A percentile compares a stretch with the other conserved stretches of the same genome.
Conservation (phyloP, 495 filamentous ascomycete species). For the Xeromyces bisporus region DNA sequence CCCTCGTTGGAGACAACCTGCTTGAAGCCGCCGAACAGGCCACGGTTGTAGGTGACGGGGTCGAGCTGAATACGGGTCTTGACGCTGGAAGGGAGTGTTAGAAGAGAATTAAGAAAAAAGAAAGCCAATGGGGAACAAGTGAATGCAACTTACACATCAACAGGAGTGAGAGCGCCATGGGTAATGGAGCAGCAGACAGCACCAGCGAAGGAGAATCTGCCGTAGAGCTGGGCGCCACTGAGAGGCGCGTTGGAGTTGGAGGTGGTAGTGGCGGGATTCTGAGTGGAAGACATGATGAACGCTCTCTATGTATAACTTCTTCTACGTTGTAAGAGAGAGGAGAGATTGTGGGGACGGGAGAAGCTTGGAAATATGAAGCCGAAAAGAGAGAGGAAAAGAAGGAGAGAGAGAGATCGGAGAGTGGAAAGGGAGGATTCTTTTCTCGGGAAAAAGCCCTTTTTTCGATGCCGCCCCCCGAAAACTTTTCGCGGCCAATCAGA, state of each 20-base stretch:
- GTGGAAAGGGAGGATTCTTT: constrained; percentile 20
- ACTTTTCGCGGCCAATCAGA: constrained; percentile 28
- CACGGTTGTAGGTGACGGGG: constrained; percentile 75
- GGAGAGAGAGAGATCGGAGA: constrained; percentile 12
- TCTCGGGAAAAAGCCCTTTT: constrained; percentile 5
- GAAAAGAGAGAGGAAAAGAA: constrained; percentile 6
- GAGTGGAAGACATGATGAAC: constrained; percentile 29
- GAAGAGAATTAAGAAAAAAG: constrained; percentile 6
- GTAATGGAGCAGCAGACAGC: constrained; percentile 90
- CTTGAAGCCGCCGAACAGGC: constrained; percentile 72
- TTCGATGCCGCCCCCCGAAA: constrained; percentile 12
- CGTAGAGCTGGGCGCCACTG: constrained; percentile 44
- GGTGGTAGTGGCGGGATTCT: constrained; percentile 15
- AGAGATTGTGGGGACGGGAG: too few species aligned
- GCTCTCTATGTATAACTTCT: too few species aligned
- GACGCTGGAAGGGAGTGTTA: constrained; percentile 42
- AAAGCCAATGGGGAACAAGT: not conserved
- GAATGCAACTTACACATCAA: constrained; percentile 73
- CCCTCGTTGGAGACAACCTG: constrained; percentile 74
- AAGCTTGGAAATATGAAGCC: too few species aligned
- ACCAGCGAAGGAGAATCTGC: constrained; percentile 80
- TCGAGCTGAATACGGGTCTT: constrained; percentile 93
- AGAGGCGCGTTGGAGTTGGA: constrained; percentile 29
- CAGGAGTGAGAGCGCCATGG: constrained; percentile 79
- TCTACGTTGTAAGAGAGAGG: too few species aligned